Percentiles rank a stretch among this genome's conserved stretches.
phyloP scores from a whole-genome alignment of 495 filamentous ascomycete species.

The Penicillium pulvis region DNA sequence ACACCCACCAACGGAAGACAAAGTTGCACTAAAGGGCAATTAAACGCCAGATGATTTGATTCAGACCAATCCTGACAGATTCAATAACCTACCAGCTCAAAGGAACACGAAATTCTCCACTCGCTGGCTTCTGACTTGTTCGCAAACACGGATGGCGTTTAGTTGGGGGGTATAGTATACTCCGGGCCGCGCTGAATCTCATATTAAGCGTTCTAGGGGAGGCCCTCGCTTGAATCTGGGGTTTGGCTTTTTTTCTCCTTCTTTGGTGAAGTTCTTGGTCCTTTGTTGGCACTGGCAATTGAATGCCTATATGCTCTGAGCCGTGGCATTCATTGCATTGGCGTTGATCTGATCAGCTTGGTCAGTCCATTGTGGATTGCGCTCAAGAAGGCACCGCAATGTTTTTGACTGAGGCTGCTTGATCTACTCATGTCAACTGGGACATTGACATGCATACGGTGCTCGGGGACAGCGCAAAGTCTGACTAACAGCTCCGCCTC shows the following conservation, averaged over 20 bases:
- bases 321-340: too few species aligned
- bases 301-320: not conserved
- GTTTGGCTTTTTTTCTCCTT: not conserved
- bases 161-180: not conserved
- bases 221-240: not conserved
- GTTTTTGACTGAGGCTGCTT: too few species aligned
- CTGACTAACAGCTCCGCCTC: too few species aligned
- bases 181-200: not conserved
- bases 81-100: not conserved
- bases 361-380: not conserved
- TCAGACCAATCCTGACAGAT: not conserved
- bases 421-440: too few species aligned
- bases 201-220: not conserved
- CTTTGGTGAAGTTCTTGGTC: not conserved
- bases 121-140: not conserved
- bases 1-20: not conserved
- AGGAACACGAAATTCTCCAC: not conserved
- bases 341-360: too few species aligned
- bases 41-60: not conserved
- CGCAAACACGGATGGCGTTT: constrained; percentile 5
- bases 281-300: not conserved
- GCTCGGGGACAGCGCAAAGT: too few species aligned
- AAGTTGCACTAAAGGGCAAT: not conserved
- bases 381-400: too few species aligned
- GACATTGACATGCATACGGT: too few species aligned